A percentile compares a stretch with the other conserved stretches of the same genome.
phyloP scores from a whole-genome alignment of 352 stramenopile species.

The Pythium insidiosum region DNA sequence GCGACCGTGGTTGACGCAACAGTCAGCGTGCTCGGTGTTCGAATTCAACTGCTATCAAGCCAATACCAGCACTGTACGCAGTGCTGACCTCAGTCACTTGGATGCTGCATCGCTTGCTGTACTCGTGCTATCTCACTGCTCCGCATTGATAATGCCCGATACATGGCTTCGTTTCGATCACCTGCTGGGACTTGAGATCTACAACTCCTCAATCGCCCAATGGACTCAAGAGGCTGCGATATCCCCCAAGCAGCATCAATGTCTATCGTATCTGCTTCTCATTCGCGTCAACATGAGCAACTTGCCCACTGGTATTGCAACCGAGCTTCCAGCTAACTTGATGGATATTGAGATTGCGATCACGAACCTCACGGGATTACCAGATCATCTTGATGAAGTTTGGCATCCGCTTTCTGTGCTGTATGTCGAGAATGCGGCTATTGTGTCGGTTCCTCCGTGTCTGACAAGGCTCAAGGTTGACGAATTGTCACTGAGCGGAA shows the following conservation, averaged over 20 bases:
- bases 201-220: conserved; percentile 19
- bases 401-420: conserved; percentile 4
- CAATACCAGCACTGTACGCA: neutral
- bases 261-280: conserved; percentile 7
- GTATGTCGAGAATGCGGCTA: conserved; percentile 1
- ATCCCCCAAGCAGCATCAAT: neutral
- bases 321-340: neutral
- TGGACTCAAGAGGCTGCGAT: conserved; percentile 11
- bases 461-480: conserved; percentile 1
- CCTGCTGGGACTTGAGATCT: conserved; percentile 19
- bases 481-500: conserved; percentile 6
- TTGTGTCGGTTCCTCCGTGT: neutral
- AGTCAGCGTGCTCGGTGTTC: conserved; percentile 13
- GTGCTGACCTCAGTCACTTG: neutral
- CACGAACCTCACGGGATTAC: neutral
- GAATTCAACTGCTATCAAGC: conserved; percentile 15
- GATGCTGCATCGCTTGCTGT: conserved; percentile 9
- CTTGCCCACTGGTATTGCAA: neutral
- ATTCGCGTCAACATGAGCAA: conserved; percentile 2
- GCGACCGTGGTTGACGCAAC: conserved; percentile 9
- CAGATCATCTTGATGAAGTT: neutral
- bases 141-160: conserved; percentile 13
- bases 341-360: neutral
- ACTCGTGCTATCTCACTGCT: conserved; percentile 21
- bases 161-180: conserved; percentile 3